Conservation (phyloP, 2,329 filamentous ascomycete genomes). For the Aspergillus oerlinghausenensis region DNA sequence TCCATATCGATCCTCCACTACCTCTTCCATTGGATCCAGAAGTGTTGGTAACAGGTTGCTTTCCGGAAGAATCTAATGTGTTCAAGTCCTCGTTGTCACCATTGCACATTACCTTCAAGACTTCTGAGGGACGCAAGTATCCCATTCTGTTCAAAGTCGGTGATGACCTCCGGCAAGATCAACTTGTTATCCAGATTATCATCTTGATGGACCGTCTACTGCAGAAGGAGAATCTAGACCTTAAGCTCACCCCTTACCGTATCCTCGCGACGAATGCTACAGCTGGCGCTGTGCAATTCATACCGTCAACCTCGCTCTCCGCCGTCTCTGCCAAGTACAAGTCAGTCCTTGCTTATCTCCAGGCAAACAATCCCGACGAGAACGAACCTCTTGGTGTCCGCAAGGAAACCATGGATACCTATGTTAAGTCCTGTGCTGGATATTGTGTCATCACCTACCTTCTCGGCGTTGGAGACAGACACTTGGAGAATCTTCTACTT, state of each 20-base stretch:
- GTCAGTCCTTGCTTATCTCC: constrained; percentile 73
- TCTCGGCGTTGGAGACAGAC: constrained; percentile 89
- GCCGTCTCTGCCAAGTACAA: constrained; percentile 80
- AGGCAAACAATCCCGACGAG: constrained; percentile 83
- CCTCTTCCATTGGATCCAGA: constrained; percentile 85
- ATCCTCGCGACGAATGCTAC: constrained; percentile 88
- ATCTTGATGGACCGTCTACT: constrained; percentile 95
- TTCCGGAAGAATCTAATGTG: constrained; percentile 79
- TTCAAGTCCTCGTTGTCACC: constrained; percentile 95
- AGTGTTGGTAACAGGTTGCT: constrained; percentile 71
- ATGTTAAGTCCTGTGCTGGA: constrained; percentile 90
- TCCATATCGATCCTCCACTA: constrained; percentile 77
- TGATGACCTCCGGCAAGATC: constrained; percentile 92
- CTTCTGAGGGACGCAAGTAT: constrained; percentile 70
- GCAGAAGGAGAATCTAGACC: constrained; percentile 90
- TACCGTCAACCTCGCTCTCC: constrained; percentile 79
- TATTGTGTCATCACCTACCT: constrained; percentile 99
- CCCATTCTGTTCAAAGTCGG: constrained; percentile 96
- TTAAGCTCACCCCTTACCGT: constrained; percentile 92
- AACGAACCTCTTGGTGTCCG: constrained; percentile 77
- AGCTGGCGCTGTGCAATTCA: constrained; percentile 89
- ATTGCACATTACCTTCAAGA: constrained; percentile 86
- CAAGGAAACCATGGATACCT: constrained; percentile 90
- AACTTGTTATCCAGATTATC: constrained; percentile 95
- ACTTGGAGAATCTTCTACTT: constrained; percentile 90